A percentile compares a stretch with the other conserved stretches of the same genome.
Conservation (phyloP, 1,284 basidiomycete species). For the Pseudozyma pruni region DNA sequence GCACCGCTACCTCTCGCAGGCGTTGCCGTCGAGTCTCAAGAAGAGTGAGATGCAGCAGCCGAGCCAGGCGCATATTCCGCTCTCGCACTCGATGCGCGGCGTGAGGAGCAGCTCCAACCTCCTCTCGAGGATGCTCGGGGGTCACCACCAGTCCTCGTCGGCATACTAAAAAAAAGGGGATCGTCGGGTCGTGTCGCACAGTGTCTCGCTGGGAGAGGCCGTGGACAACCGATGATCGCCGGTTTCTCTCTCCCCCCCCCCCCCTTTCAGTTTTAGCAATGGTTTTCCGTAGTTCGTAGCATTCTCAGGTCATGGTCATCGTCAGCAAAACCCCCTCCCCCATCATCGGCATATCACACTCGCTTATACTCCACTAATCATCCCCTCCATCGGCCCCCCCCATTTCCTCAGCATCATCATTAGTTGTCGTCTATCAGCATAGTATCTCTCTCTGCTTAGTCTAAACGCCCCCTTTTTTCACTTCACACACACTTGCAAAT, state of each 20-base stretch:
- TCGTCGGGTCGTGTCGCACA: slow-evolving; percentile 38
- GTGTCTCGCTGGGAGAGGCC: slow-evolving; percentile 3
- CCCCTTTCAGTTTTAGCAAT: slow-evolving; percentile 23
- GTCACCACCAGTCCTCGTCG: slow-evolving; percentile 41
- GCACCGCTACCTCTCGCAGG: slow-evolving; percentile 58
- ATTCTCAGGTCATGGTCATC: slow-evolving; percentile 27
- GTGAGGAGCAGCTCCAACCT: slow-evolving; percentile 58
- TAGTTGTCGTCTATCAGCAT: slow-evolving; percentile 21
- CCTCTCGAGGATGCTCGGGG: slow-evolving; percentile 57
- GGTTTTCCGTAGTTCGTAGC: slow-evolving; percentile 27
- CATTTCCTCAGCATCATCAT: neutral
- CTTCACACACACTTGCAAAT: too few species aligned
- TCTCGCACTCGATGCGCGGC: slow-evolving; percentile 49
- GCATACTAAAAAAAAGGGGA: slow-evolving; percentile 35
- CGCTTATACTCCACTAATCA: slow-evolving; percentile 11
- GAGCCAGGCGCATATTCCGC: slow-evolving; percentile 40
- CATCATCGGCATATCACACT: slow-evolving; percentile 22
- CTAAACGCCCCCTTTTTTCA: slow-evolving; percentile 8
- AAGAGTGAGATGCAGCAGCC: slow-evolving; percentile 58
- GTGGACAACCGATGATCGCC: slow-evolving; percentile 48
- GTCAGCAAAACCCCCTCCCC: slow-evolving; percentile 11
- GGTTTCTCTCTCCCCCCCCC: slow-evolving; percentile 7
- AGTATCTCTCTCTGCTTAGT: slow-evolving; percentile 20
- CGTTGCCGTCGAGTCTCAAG: slow-evolving; percentile 55
- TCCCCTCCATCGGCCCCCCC: slow-evolving; percentile 1